Evolutionary conservation across 129 eudicot genomes (phyloP).

Genomic region (Pseudognaphalium luteoalbum): DNA sequence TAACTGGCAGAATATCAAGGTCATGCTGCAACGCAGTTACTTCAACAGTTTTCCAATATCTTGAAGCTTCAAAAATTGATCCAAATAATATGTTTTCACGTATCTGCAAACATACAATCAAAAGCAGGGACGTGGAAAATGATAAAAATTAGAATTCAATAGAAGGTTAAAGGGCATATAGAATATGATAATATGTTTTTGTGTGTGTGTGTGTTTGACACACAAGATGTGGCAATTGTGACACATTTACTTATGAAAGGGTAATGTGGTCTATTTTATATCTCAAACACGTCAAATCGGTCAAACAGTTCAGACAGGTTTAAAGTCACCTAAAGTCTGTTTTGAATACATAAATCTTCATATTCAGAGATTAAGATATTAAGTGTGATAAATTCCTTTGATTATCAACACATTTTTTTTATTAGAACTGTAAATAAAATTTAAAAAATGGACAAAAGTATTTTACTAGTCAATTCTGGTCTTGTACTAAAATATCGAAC

Average conservation of each 20-base stretch:
- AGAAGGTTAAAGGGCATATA: neutral
- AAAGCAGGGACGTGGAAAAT: neutral
- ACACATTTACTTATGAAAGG: neutral
- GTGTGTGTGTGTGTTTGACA: slow-evolving; percentile 3
- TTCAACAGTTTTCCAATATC: slow-evolving; percentile 62
- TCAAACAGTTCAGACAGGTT: neutral
- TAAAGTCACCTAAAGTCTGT: neutral
- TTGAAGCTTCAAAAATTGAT: slow-evolving; percentile 60
- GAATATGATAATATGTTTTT: slow-evolving; percentile 3
- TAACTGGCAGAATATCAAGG: slow-evolving; percentile 79
- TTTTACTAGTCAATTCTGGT: neutral
- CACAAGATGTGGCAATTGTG: neutral
- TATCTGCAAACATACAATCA: slow-evolving; percentile 44
- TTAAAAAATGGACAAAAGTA: neutral
- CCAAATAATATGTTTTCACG: slow-evolving; percentile 93
- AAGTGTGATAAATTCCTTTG: neutral
- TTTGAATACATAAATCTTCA: neutral
- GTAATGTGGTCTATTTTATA: neutral
- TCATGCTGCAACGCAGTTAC: slow-evolving; percentile 80
- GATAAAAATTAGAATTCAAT: neutral
- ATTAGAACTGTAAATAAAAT: too few relatives aligned
- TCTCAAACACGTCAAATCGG: neutral
- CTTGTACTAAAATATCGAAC: neutral
- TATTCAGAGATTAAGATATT: neutral
- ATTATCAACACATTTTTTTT: too few relatives aligned